Conservation (phyloP, 164 flowering plant genomes). For the Macadamia integrifolia region DNA sequence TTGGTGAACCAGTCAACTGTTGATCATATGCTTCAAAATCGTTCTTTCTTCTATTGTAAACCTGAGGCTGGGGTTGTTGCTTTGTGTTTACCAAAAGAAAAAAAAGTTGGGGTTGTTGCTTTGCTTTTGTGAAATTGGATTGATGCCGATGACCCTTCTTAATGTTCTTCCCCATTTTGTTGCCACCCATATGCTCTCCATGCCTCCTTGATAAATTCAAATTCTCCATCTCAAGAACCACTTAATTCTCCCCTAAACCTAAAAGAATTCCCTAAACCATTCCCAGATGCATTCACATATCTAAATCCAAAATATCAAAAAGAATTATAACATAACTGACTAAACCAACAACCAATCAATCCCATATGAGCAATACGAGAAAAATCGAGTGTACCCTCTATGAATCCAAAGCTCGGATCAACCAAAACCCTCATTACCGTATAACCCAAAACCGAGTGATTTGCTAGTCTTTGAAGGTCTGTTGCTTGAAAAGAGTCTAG, state of each 20-base stretch:
- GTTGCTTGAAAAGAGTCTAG: no score
- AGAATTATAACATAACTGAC: neutral
- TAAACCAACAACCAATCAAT: neutral
- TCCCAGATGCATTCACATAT: neutral
- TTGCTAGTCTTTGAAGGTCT: no score
- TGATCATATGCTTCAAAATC: conserved; percentile 85
- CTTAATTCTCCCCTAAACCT: neutral
- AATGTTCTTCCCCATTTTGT: conserved; percentile 79
- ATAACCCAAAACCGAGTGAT: no score
- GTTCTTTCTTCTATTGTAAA: conserved; percentile 90
- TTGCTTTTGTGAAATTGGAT: conserved; percentile 47
- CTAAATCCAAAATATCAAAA: neutral
- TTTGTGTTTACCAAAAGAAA: no score
- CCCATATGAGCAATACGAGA: neutral
- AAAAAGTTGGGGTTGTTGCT: conserved; percentile 52
- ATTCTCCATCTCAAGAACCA: conserved; percentile 37
- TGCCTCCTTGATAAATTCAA: conserved; percentile 35
- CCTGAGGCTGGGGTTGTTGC: conserved; percentile 40
- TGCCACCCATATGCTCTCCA: conserved; percentile 79
- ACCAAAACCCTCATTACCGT: no score
- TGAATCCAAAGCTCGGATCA: no score
- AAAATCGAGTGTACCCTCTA: neutral
- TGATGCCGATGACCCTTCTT: conserved; percentile 88
- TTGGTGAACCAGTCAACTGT: conserved; percentile 90
- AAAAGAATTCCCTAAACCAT: neutral